phyloP scores from a whole-genome alignment of 768 basidiomycete species.

The Butyriboletus loyo region DNA sequence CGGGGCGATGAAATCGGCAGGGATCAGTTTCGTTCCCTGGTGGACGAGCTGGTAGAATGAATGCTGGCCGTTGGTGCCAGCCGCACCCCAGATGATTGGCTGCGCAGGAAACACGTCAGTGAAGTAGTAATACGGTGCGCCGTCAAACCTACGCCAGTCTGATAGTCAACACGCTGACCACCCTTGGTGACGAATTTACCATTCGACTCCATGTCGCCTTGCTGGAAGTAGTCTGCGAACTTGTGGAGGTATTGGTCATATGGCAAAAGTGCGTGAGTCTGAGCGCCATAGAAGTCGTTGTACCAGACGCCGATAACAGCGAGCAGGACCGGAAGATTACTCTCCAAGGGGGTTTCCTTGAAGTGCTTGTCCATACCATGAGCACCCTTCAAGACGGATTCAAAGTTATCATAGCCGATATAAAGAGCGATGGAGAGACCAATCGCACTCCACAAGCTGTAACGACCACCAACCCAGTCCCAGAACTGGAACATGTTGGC shows the following conservation, averaged over 20 bases:
- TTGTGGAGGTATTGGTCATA: slow-evolving; percentile 99
- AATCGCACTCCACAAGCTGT: slow-evolving; percentile 98
- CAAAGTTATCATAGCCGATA: slow-evolving; percentile 94
- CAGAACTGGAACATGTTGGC: slow-evolving; percentile 99
- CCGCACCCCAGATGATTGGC: slow-evolving; percentile 99
- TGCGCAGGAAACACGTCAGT: slow-evolving; percentile 26
- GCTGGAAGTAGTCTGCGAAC: slow-evolving; percentile 99
- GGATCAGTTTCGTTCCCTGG: slow-evolving; percentile 91
- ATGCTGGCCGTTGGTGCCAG: slow-evolving; percentile 98
- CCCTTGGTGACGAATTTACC: slow-evolving; percentile 96
- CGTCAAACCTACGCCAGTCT: slow-evolving; percentile 79
- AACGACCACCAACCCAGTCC: slow-evolving; percentile 99
- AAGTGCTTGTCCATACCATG: slow-evolving; percentile 99
- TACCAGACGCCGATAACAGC: slow-evolving; percentile 96
- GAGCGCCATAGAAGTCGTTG: slow-evolving; percentile 96
- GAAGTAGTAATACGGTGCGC: neutral
- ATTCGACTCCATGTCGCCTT: slow-evolving; percentile 99
- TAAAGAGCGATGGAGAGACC: slow-evolving; percentile 91
- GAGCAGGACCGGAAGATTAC: slow-evolving; percentile 89
- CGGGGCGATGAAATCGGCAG: slow-evolving; percentile 90
- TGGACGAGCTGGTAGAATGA: slow-evolving; percentile 99
- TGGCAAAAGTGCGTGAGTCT: slow-evolving; percentile 92
- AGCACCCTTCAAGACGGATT: slow-evolving; percentile 83
- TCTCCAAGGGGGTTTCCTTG: slow-evolving; percentile 79
- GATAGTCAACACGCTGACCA: slow-evolving; percentile 89